Conservation (phyloP, 352 stramenopile genomes). For the Phytophthora lateralis region DNA sequence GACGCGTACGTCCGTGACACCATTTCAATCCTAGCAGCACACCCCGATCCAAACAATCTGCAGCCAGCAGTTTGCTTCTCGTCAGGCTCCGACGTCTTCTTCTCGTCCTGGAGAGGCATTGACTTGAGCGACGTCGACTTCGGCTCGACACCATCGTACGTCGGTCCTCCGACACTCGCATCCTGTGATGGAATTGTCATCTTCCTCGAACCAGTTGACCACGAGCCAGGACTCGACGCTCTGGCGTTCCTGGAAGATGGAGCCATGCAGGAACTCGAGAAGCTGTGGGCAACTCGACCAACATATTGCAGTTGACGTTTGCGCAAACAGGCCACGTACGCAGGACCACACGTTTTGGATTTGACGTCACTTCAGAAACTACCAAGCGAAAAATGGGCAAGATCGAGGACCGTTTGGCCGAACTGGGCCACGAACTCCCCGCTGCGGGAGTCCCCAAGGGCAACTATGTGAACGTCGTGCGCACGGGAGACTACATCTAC, state of each 20-base stretch:
- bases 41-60: not conserved
- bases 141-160: conserved; percentile 8
- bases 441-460: conserved; percentile 83
- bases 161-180: conserved; percentile 4
- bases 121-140: conserved; percentile 16
- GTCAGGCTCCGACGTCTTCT: conserved; percentile 14
- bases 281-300: not conserved
- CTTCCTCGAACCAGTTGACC: conserved; percentile 9
- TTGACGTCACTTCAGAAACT: conserved; percentile 17
- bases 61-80: conserved; percentile 5
- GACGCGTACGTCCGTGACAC: conserved; percentile 17
- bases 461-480: conserved; percentile 88
- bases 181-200: conserved; percentile 15
- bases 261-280: not conserved
- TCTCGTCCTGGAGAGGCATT: conserved; percentile 19
- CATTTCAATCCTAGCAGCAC: conserved; percentile 9
- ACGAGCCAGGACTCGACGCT: conserved; percentile 4
- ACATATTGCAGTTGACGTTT: conserved; percentile 5
- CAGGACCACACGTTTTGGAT: conserved; percentile 2
- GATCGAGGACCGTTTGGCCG: conserved; percentile 57
- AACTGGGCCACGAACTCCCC: conserved; percentile 84
- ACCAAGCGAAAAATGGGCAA: conserved; percentile 40
- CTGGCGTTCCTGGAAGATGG: conserved; percentile 5
- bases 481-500: conserved; percentile 83
- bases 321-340: conserved; percentile 3